A percentile compares a stretch with the other conserved stretches of the same genome.
phyloP scores from a whole-genome alignment of 192 early-diverging fungal species.

The Mortierella alpina region DNA sequence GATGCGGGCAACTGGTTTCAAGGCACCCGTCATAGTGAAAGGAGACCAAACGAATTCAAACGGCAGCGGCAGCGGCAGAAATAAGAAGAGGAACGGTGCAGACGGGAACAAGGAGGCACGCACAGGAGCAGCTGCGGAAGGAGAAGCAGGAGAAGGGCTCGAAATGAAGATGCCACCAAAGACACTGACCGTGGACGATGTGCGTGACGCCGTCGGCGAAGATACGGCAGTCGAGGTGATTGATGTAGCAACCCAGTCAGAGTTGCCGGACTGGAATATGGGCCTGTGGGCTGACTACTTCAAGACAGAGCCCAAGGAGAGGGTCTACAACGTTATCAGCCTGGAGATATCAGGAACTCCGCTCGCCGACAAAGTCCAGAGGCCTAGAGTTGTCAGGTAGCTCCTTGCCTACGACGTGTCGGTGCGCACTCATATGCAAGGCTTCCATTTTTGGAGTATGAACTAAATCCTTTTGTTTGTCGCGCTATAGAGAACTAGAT shows the following conservation, averaged over 20 bases:
- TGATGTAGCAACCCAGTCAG: constrained; percentile 90
- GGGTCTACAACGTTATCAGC: constrained; percentile 89
- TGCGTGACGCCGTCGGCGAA: constrained; percentile 65
- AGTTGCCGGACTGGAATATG: constrained; percentile 81
- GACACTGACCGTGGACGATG: constrained; percentile 69
- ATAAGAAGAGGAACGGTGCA: not conserved
- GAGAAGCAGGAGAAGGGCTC: constrained; percentile 67
- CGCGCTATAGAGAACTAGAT: constrained; percentile 75
- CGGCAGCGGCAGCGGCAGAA: not conserved
- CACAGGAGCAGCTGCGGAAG: not conserved
- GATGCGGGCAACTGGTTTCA: constrained; percentile 69
- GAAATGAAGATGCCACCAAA: constrained; percentile 84
- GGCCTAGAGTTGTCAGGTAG: constrained; percentile 81
- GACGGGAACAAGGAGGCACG: not conserved
- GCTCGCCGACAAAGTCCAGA: constrained; percentile 71
- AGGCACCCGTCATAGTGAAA: constrained; percentile 81
- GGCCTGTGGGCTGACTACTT: constrained; percentile 89
- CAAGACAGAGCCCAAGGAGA: constrained; percentile 66
- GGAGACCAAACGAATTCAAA: not conserved
- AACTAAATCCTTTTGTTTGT: not conserved
- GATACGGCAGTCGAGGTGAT: constrained; percentile 87
- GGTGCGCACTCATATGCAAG: not conserved
- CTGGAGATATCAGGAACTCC: constrained; percentile 84
- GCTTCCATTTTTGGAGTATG: not conserved
- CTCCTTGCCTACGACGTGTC: not conserved